Evolutionary conservation across 2,329 filamentous ascomycete genomes (phyloP).

Genomic region (Fusarium avenaceum): DNA sequence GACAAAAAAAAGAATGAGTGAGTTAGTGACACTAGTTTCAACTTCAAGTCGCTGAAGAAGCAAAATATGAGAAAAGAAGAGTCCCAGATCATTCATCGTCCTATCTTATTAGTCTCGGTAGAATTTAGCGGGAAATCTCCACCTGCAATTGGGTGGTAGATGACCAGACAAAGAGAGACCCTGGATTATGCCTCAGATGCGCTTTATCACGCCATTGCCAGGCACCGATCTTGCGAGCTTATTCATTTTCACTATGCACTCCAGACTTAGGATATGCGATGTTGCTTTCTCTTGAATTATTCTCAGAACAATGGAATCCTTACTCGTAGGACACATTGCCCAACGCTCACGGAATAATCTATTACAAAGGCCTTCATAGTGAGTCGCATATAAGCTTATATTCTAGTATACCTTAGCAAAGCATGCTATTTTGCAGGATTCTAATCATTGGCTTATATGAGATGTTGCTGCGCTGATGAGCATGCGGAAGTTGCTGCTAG

Average conservation of each 20-base stretch:
- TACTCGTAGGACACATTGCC: background rate
- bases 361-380: too few species aligned
- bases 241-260: background rate
- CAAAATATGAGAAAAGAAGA: constrained; percentile 10
- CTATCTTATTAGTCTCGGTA: constrained; percentile 11
- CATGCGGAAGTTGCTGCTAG: too few species aligned
- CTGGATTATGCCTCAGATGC: constrained; percentile 36
- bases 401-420: too few species aligned
- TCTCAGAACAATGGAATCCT: background rate
- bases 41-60: background rate
- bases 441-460: too few species aligned
- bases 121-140: constrained; percentile 39
- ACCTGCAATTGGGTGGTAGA: constrained; percentile 5
- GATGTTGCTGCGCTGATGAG: too few species aligned
- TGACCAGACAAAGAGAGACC: constrained; percentile 1
- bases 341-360: too few species aligned
- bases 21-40: background rate
- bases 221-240: background rate
- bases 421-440: too few species aligned
- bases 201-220: constrained; percentile 42
- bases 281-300: background rate
- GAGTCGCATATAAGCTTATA: too few species aligned
- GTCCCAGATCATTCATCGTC: background rate
- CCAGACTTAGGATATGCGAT: background rate
- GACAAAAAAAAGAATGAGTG: background rate